phyloP scores from a whole-genome alignment of 2,329 filamentous ascomycete species.

The Calonectria pseudoturangicola region DNA sequence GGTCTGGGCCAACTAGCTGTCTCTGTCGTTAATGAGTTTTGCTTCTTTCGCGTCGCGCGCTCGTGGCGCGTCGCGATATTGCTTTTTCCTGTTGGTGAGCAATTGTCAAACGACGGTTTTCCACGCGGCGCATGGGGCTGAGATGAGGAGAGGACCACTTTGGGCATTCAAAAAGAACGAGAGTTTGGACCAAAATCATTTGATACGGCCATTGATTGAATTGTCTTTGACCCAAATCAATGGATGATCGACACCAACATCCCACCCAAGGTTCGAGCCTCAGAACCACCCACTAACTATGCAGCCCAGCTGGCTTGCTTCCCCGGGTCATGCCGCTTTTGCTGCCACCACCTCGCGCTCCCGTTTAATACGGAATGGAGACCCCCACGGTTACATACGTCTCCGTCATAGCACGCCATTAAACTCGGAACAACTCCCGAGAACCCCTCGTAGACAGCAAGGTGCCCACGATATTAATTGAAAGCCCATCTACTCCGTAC shows the following conservation, averaged over 20 bases:
- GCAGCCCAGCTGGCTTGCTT: background rate
- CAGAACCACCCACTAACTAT: background rate
- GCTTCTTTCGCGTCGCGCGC: constrained; percentile 35
- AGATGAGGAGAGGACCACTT: background rate
- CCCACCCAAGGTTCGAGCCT: constrained; percentile 16
- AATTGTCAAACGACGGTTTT: constrained; percentile 29
- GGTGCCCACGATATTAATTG: constrained; percentile 12
- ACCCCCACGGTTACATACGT: background rate
- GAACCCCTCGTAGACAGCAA: constrained; percentile 2
- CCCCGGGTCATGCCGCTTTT: constrained; percentile 14
- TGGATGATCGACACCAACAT: constrained; percentile 21
- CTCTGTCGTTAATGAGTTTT: constrained; percentile 29
- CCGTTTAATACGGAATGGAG: constrained; percentile 10
- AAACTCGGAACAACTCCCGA: constrained; percentile 10
- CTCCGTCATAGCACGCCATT: constrained; percentile 4
- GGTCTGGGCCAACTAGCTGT: constrained; percentile 20
- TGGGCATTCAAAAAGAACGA: background rate
- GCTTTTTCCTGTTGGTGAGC: constrained; percentile 16
- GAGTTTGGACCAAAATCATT: constrained; percentile 17
- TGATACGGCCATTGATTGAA: constrained; percentile 10
- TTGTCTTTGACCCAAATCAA: constrained; percentile 11
- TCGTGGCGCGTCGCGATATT: constrained; percentile 24
- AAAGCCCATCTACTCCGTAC: background rate
- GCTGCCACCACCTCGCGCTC: background rate
- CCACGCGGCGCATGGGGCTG: constrained; percentile 16